These are phyloP conservation scores for Rhynchospora tenuis DNA, from an alignment of 176 grass and related monocot genomes.

Conservation along the genomic window DNA sequence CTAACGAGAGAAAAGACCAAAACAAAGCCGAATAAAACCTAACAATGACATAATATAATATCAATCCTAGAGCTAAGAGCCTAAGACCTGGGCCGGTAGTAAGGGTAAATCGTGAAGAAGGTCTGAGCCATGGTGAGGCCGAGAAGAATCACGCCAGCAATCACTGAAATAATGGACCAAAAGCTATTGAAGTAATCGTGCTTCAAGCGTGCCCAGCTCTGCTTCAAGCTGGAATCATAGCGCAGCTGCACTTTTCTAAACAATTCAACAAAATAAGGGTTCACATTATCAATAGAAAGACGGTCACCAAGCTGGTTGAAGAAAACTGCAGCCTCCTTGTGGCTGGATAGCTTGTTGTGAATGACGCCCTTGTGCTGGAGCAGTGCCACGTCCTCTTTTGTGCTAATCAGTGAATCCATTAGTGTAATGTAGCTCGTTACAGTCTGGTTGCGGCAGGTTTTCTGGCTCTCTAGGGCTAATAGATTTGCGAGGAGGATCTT, in stretches of 20 bases:
- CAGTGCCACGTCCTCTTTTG: constrained; percentile 8
- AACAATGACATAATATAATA: too few species aligned
- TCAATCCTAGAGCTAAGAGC: too few species aligned
- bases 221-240: constrained; percentile 9
- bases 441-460: not conserved
- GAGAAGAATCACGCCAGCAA: not conserved
- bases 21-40: too few species aligned
- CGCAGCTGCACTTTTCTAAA: constrained; percentile 7
- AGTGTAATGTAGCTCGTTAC: constrained; percentile 22
- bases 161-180: constrained; percentile 6
- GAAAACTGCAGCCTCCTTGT: constrained; percentile 22
- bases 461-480: not conserved
- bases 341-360: constrained; percentile 19
- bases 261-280: not conserved
- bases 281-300: not conserved
- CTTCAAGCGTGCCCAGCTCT: constrained; percentile 2
- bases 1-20: too few species aligned
- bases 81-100: not conserved
- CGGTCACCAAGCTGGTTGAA: constrained; percentile 18
- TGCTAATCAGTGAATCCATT: constrained; percentile 12
- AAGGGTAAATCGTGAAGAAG: constrained; percentile 16
- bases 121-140: constrained; percentile 8
- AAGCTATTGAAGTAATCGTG: constrained; percentile 25
- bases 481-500: constrained; percentile 17
- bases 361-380: constrained; percentile 4